Evolutionary conservation across 805 yeast species (phyloP).

Genomic region (Kazachstania viticola): DNA sequence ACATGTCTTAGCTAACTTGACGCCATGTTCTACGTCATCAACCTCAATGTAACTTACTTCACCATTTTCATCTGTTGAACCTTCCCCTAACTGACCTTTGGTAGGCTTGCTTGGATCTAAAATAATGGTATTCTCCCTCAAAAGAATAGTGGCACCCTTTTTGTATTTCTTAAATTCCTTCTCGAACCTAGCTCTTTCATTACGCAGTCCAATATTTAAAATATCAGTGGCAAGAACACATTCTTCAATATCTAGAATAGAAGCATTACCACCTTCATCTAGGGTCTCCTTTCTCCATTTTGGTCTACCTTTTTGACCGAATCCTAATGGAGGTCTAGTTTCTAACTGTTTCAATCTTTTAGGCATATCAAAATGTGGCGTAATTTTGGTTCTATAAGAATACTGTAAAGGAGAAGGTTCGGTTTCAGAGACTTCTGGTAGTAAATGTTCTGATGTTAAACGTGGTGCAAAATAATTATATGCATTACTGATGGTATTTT

Average conservation of each 20-base stretch:
- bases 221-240: conserved; percentile 81
- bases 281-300: conserved; percentile 41
- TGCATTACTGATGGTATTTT: conserved; percentile 68
- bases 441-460: conserved; percentile 29
- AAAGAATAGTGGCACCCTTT: conserved; percentile 76
- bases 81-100: conserved; percentile 31
- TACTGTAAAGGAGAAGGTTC: conserved; percentile 67
- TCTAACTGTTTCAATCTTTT: conserved; percentile 34
- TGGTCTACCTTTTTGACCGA: conserved; percentile 77
- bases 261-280: conserved; percentile 44
- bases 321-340: conserved; percentile 67
- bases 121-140: conserved; percentile 63
- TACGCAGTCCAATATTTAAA: conserved; percentile 58
- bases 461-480: conserved; percentile 63
- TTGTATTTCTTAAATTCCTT: conserved; percentile 37
- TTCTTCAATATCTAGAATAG: conserved; percentile 84
- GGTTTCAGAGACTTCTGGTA: conserved; percentile 56
- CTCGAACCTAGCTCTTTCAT: conserved; percentile 51
- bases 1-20: conserved; percentile 48
- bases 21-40: conserved; percentile 19
- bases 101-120: conserved; percentile 17
- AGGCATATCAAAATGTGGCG: conserved; percentile 89
- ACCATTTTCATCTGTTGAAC: conserved; percentile 32
- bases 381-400: conserved; percentile 80
- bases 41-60: conserved; percentile 30